Evolutionary conservation across 1,284 basidiomycete genomes (phyloP).

Genomic region (Vanrija humicola): DNA sequence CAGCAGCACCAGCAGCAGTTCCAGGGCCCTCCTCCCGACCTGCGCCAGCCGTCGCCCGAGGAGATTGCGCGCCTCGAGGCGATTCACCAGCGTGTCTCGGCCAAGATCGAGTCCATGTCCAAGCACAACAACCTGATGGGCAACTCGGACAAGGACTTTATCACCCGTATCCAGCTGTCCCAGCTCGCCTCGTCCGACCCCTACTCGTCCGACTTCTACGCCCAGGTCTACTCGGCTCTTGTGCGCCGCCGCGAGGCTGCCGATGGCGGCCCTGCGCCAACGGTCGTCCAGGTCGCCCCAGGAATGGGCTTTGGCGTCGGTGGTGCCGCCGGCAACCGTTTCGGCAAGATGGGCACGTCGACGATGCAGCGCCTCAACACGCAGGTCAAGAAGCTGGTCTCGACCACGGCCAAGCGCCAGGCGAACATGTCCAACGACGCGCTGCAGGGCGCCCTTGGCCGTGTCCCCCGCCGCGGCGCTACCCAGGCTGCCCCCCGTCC

Average conservation of each 20-base stretch:
- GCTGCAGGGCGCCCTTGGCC: slow-evolving; percentile 95
- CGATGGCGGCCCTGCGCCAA: slow-evolving; percentile 54
- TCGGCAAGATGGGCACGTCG: slow-evolving; percentile 64
- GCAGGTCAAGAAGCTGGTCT: slow-evolving; percentile 95
- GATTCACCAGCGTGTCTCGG: slow-evolving; percentile 32
- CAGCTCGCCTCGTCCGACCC: slow-evolving; percentile 95
- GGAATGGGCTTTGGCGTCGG: slow-evolving; percentile 78
- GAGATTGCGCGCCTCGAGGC: slow-evolving; percentile 36
- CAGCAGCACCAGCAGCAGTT: slow-evolving; percentile 26
- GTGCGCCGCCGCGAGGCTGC: slow-evolving; percentile 66
- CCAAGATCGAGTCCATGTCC: slow-evolving; percentile 58
- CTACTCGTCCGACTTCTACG: slow-evolving; percentile 97
- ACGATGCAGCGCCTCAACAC: slow-evolving; percentile 94
- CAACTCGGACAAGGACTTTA: slow-evolving; percentile 95
- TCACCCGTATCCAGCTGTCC: slow-evolving; percentile 97
- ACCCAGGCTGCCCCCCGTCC: slow-evolving; percentile 80
- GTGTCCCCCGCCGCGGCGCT: slow-evolving; percentile 64
- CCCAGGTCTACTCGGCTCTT: slow-evolving; percentile 87
- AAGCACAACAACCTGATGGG: slow-evolving; percentile 95
- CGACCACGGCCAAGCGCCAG: slow-evolving; percentile 79
- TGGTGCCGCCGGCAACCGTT: slow-evolving; percentile 55
- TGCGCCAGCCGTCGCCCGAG: slow-evolving; percentile 28
- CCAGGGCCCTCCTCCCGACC: background rate
- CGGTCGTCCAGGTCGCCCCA: slow-evolving; percentile 70
- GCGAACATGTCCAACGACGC: slow-evolving; percentile 55